Base-by-base conservation (phyloP, 140 eudicot species). In the Erigeron philadelphicus region DNA sequence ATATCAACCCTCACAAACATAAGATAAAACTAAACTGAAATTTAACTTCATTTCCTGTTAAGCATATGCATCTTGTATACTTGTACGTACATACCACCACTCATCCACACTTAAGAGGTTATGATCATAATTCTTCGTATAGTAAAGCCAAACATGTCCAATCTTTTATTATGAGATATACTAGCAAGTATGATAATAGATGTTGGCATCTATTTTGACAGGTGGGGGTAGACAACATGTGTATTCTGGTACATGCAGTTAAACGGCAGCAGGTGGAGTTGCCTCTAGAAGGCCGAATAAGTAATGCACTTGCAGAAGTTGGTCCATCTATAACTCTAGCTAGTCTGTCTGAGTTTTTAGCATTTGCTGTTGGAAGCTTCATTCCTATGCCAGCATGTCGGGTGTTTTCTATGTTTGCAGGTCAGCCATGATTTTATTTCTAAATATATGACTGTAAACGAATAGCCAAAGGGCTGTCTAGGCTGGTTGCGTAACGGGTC, bases 191-290 rank as follows among this genome's bases (percentile, higher is more conserved):
- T n/a, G 19, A 71, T 25, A 12, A 8, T 69, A 17, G 11, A 6
- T 41, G 11, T n/a, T 12, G 16, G 4, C 61, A 50, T 72, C 17
- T 42, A 17, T 13, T 68, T 42, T 18, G n/a, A 73, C 84, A 93
- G 99, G 99, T 93, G 70, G 99, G 99, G 58, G 99, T 94, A 64
- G 99, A 94, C 80, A 94, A 94, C 77, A 94, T 94, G 99, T 94
- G 99, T 83, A 94, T 94, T 74, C 75, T 94, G 61, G 99, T 94
- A 23, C 86, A 94, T 64, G 99, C 99, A 50, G 97, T 82, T 63
- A 94, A 94, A 79, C 72, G 99, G 70, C 99, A 94, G 72, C 84
- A 76, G 45, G 25, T 71, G 67, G 95, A 89, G 64, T 74, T 94
- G 84, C 91, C 97, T 35, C 72, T 94, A 57, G 99, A 94, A 77